A percentile compares a stretch with the other conserved stretches of the same genome.
Conservation (phyloP, 768 basidiomycete species). For the Pisolithus albus region DNA sequence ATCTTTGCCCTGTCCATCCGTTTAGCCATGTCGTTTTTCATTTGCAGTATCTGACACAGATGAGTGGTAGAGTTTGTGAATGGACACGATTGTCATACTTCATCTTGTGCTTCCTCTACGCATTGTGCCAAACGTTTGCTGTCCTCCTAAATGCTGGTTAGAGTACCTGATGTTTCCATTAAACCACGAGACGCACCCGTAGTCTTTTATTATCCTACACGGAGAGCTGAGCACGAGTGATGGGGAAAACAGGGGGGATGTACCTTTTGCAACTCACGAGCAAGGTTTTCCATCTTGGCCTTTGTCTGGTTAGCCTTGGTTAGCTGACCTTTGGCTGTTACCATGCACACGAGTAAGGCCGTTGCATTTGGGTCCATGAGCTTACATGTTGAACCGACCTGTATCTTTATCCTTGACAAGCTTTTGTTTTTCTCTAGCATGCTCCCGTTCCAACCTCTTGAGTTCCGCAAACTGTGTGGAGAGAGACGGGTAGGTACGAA, state of each 20-base stretch:
- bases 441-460: constrained; percentile 80
- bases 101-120: constrained; percentile 83
- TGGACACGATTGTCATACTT: constrained; percentile 38
- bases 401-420: constrained; percentile 86
- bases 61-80: not conserved
- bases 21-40: constrained; percentile 78
- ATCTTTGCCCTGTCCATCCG: constrained; percentile 72
- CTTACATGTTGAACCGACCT: constrained; percentile 37
- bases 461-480: constrained; percentile 73
- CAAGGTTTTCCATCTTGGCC: constrained; percentile 85
- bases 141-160: constrained; percentile 55
- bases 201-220: constrained; percentile 82
- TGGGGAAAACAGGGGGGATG: constrained; percentile 7
- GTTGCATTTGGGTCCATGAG: constrained; percentile 5
- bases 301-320: constrained; percentile 87
- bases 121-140: constrained; percentile 72
- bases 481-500: constrained; percentile 15
- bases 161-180: constrained; percentile 9
- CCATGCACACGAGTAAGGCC: constrained; percentile 8
- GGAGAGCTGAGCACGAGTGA: constrained; percentile 8
- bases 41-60: constrained; percentile 56
- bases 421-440: constrained; percentile 90
- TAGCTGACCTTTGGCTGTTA: constrained; percentile 70
- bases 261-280: constrained; percentile 86
- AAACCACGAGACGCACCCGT: constrained; percentile 46